Conservation (phyloP, 768 basidiomycete genomes). For the Suillus luteus region DNA sequence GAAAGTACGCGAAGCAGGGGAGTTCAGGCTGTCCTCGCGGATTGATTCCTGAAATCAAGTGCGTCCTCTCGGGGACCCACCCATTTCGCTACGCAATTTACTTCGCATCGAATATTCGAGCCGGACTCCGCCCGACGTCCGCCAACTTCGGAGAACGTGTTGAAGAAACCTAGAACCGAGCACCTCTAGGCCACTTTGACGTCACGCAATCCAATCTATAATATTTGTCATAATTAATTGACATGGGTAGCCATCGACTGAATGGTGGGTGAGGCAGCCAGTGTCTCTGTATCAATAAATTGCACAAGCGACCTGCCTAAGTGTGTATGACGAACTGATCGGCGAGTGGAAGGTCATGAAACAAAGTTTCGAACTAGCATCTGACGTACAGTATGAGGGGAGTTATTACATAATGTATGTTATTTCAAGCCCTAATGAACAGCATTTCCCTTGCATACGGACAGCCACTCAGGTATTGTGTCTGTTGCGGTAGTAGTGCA, state of each 20-base stretch:
- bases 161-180: not conserved
- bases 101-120: not conserved
- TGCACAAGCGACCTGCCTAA: not conserved
- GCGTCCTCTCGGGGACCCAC: not conserved
- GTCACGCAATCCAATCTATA: not conserved
- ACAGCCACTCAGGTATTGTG: conserved; percentile 19
- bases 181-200: not conserved
- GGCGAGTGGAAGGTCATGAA: not conserved
- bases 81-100: not conserved
- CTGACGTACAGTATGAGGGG: too few relatives aligned
- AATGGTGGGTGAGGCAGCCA: not conserved
- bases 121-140: not conserved
- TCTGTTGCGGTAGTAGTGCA: conserved; percentile 13
- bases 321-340: not conserved
- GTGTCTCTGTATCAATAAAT: not conserved
- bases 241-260: not conserved
- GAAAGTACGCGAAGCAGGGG: not conserved
- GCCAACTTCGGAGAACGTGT: not conserved
- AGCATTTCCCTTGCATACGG: conserved; percentile 9
- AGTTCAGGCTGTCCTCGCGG: not conserved
- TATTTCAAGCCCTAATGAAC: conserved; percentile 16
- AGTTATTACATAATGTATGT: too few relatives aligned
- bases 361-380: not conserved
- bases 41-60: not conserved
- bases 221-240: not conserved